Base-by-base conservation (phyloP, 768 basidiomycete species). In the Pholiota microspora region DNA sequence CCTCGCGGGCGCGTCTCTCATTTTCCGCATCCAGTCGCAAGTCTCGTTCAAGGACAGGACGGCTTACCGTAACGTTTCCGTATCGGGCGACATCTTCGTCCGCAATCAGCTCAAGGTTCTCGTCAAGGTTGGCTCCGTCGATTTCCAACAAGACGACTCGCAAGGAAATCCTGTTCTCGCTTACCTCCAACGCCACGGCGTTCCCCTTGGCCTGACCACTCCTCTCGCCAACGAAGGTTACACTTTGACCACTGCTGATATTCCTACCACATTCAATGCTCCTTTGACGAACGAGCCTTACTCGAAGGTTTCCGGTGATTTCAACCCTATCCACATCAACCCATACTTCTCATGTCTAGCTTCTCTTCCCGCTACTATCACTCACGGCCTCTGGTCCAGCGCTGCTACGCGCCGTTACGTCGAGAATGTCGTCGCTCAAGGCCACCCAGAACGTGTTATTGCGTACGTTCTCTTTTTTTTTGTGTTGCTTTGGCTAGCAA, bases 301-400 rank as follows among this genome's bases (percentile, higher is more conserved):
- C 73, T 98, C 95, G 3, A 85, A 86, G 70, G 82, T 95, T 45
- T 99, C 97, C 0, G 95, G 96, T 42, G 96, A 99, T 72, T 98
- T 93, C 79, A 98, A 99, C 71, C 97, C 97, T 25, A 99, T 99
- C 62, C 97, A 99, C 69, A 78, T 97, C 70, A 98, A 99, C 72
- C 96, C 97, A 0, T 98, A 98, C 79, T 98, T 99, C 77, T 85
- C 97, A 21, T 88, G 94, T 68, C 92, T 89, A 58, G 95, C 96
- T 2, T 83, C 86, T 4, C 84, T 99, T 12, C 95, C 96, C 23
- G 89, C 91, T 12, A 99, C 97, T 8, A 98, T 99, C 66, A 98
- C 97, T 2, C 97, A 98, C 65, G 97, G 97, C 50, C 84, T 98
- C 75, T 98, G 94, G 92, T 87, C 93, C 2, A 94, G 91, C 62